Percentiles rank a stretch among this genome's conserved stretches.
These are phyloP conservation scores for Tilletia indica DNA, from an alignment of 1,284 basidiomycete species.

Conservation along the genomic window DNA sequence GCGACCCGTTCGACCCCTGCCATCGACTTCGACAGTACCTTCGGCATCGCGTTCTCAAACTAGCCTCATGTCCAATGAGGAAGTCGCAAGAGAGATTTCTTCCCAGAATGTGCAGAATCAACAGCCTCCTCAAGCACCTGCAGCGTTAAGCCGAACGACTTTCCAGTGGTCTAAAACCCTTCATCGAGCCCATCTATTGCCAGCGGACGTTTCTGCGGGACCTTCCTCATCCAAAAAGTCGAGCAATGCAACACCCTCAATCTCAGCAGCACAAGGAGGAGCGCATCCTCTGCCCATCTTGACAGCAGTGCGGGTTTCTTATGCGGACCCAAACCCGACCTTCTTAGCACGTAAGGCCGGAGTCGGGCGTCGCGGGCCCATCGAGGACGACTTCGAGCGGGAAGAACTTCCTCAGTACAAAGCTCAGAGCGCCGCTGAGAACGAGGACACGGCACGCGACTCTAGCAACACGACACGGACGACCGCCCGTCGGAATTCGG, in stretches of 20 bases:
- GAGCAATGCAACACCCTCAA: neutral
- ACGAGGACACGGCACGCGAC: neutral
- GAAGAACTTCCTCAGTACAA: conserved; percentile 18
- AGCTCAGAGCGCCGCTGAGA: neutral
- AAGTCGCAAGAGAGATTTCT: neutral
- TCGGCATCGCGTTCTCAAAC: neutral
- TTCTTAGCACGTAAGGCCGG: conserved; percentile 7
- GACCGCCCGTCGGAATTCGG: neutral
- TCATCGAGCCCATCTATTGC: conserved; percentile 25
- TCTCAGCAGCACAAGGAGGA: neutral
- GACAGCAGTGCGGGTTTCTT: conserved; percentile 39
- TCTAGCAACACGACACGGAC: neutral
- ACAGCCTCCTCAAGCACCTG: no score
- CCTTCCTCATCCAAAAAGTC: neutral
- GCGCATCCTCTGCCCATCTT: conserved; percentile 44
- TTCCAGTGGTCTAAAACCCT: conserved; percentile 48
- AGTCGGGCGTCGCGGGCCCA: conserved; percentile 7
- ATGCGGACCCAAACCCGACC: conserved; percentile 2
- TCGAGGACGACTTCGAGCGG: conserved; percentile 16
- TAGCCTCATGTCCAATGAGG: conserved; percentile 13
- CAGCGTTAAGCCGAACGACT: conserved; percentile 35
- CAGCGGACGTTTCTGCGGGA: conserved; percentile 19
- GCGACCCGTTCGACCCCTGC: conserved; percentile 19
- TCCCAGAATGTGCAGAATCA: neutral
- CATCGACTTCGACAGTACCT: neutral